A percentile compares a stretch with the other conserved stretches of the same genome.
Evolutionary conservation across 257 asterid species (phyloP).

Genomic region (Osmanthus fragrans): DNA sequence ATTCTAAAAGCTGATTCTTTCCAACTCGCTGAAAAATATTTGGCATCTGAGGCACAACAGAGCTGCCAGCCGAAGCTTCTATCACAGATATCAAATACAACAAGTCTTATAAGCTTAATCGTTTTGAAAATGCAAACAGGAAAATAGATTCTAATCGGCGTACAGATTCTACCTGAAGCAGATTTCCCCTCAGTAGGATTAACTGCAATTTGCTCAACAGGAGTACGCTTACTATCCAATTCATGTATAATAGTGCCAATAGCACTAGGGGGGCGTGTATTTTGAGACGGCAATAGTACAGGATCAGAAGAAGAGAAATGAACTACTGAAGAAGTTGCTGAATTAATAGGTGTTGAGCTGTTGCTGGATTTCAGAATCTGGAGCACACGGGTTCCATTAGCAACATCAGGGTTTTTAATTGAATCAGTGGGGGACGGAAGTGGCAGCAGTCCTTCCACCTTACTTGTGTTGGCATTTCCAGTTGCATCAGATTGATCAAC

Average conservation of each 20-base stretch:
- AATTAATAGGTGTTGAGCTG: constrained; percentile 30
- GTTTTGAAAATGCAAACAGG: constrained; percentile 4
- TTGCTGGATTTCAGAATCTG: constrained; percentile 33
- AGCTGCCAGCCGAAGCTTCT: constrained; percentile 44
- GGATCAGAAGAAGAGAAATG: constrained; percentile 50
- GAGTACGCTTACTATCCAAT: constrained; percentile 36
- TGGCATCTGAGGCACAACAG: constrained; percentile 42
- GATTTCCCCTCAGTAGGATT: constrained; percentile 40
- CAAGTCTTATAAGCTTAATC: constrained; percentile 20
- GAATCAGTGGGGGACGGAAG: constrained; percentile 37
- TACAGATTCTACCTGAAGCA: constrained; percentile 40
- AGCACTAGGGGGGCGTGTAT: constrained; percentile 35
- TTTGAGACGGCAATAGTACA: constrained; percentile 47
- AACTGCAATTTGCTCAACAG: constrained; percentile 35
- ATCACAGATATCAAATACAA: constrained; percentile 28
- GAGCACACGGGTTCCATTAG: constrained; percentile 26
- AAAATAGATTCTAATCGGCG: constrained; percentile 23
- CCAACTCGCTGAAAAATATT: constrained; percentile 47
- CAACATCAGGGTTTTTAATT: constrained; percentile 28
- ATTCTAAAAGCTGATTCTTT: constrained; percentile 57
- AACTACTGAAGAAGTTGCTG: constrained; percentile 41
- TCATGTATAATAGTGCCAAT: constrained; percentile 39
- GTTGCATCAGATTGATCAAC: constrained; percentile 24
- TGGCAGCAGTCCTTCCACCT: constrained; percentile 38
- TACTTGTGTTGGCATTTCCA: constrained; percentile 28